Evolutionary conservation across 1,139 yeast genomes (phyloP), one percentile per base, ranked within the genome.

Genomic region (Protomyces inouyei): DNA sequence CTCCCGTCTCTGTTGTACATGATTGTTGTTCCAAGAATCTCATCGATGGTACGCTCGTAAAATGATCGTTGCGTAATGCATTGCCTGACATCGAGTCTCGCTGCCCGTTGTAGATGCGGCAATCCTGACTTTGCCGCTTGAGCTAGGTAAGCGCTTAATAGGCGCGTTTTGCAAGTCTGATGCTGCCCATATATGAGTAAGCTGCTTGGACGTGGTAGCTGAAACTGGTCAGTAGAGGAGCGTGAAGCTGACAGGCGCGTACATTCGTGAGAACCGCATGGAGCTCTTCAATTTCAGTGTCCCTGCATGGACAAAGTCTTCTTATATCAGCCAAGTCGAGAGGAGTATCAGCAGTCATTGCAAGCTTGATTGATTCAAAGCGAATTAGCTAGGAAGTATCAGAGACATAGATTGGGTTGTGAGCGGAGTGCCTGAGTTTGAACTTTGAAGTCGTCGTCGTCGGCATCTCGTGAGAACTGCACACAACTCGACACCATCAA

Each of bases 151-250:
- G 18, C 9, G 16, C 37, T 18, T 37, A n/a, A 46, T 1, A 16
- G 54, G 10, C 14, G 54, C 46, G 63, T 52, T 45, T 59, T 59
- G 32, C 63, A 55, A 3, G 63, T 43, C 3, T 45, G 59, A 36
- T 28, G 36, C 9, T 57, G 55, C 3, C 64, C 64, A 25, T 60
- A 54, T 16, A 60, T 18, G 14, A 54, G 48, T 23, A 60, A 21
- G 18, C 48, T 43, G 48, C 23, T n/a, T 18, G 48, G 48, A 1
- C 48, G 21, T 43, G 48, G 48, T 18, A 43, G 48, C 48, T 43
- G 48, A 18, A 1, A 16, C 16, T n/a, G 6, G 6, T 16, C 16
- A 21, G 23, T 5, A 43, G 3, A 18, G 25, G 8, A 18, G 4
- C 12, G 23, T 16, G 25, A 14, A 38, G 43, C 9, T 3, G 23